phyloP scores from a whole-genome alignment of 2,329 filamentous ascomycete genomes.

The Pseudogymnoascus destructans region DNA sequence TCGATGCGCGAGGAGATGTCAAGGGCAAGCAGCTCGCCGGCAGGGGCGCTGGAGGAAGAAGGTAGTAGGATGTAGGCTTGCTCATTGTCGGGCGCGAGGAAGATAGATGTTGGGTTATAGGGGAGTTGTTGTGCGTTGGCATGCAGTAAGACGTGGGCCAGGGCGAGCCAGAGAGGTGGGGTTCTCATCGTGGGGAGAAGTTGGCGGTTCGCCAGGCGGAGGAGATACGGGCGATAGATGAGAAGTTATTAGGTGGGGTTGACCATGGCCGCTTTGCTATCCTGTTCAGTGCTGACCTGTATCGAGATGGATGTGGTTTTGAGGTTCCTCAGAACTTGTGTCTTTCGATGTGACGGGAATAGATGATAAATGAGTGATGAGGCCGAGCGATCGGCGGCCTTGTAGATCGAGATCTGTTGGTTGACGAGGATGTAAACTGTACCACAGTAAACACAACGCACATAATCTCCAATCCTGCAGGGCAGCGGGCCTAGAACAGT shows the following conservation, averaged over 20 bases:
- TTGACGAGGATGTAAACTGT: constrained; percentile 1
- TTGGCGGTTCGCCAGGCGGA: not conserved
- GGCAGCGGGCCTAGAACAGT: not conserved
- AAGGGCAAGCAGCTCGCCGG: constrained; percentile 45
- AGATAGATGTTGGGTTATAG: constrained; percentile 64
- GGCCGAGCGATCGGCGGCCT: not conserved
- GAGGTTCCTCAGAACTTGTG: not conserved
- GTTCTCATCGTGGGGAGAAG: not conserved
- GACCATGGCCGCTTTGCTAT: not conserved
- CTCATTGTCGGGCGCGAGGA: constrained; percentile 38
- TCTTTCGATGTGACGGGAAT: not conserved
- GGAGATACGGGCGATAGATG: not conserved
- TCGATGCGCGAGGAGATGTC: constrained; percentile 48
- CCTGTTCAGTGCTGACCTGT: not conserved
- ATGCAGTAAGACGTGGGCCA: not conserved
- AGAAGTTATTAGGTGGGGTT: not conserved
- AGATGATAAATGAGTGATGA: not conserved
- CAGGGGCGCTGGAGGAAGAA: constrained; percentile 28
- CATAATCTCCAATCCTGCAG: not conserved
- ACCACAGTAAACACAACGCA: not conserved
- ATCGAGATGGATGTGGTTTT: not conserved
- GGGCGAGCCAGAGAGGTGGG: not conserved
- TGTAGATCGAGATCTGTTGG: constrained; percentile 8
- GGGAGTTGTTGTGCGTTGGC: constrained; percentile 41
- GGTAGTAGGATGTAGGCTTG: constrained; percentile 56